Evolutionary conservation across 148 eudicot species (phyloP).

Genomic region (Spergularia bocconei): DNA sequence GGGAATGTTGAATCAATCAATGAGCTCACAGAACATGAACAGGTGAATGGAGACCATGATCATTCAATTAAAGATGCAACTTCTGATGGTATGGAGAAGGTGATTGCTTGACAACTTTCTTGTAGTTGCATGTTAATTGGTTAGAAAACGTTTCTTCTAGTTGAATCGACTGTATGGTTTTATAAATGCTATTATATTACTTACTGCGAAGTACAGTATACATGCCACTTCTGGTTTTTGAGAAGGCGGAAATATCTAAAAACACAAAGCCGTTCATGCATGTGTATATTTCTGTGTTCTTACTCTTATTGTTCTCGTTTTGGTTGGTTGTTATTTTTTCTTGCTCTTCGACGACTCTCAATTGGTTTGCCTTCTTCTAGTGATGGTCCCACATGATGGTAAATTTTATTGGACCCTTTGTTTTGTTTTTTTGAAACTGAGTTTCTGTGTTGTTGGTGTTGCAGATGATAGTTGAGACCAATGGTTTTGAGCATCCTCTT

Average conservation of each 20-base stretch:
- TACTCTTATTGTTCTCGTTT: background rate
- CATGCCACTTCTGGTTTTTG: background rate
- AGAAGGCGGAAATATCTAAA: background rate
- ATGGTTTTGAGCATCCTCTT: slow-evolving; percentile 32
- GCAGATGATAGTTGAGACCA: slow-evolving; percentile 51
- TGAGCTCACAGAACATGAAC: slow-evolving; percentile 25
- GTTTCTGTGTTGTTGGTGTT: background rate
- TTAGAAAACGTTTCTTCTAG: background rate
- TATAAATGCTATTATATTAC: background rate
- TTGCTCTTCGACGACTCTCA: background rate
- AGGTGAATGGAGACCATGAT: slow-evolving; percentile 31
- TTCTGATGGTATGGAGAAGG: slow-evolving; percentile 50
- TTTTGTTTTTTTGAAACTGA: background rate
- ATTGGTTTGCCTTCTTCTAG: background rate
- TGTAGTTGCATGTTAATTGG: background rate
- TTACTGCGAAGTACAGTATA: too few species aligned
- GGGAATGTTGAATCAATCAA: slow-evolving; percentile 33
- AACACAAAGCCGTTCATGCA: background rate
- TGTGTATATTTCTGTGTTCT: too few species aligned
- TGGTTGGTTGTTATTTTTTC: too few species aligned
- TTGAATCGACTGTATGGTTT: background rate
- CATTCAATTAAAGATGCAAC: slow-evolving; percentile 31
- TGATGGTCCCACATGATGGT: background rate
- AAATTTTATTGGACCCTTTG: background rate
- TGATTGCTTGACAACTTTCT: slow-evolving; percentile 21